Evolutionary conservation across 306 rosid species (phyloP).

Genomic region (Hippophae gyantsensis): DNA sequence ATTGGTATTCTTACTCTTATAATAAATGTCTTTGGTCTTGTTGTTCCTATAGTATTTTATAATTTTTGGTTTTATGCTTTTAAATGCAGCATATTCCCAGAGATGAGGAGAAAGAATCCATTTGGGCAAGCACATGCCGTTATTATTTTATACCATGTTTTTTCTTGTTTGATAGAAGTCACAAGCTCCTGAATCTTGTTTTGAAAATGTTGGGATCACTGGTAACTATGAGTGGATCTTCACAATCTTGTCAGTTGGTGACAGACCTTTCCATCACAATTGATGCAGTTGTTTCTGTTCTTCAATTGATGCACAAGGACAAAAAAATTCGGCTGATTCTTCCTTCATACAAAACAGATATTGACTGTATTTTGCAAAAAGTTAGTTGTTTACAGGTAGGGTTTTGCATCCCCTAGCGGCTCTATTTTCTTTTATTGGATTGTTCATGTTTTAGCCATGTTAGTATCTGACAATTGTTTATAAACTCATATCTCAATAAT

Average conservation of each 20-base stretch:
- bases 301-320: constrained; percentile 44
- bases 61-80: constrained; percentile 10
- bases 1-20: background rate
- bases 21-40: background rate
- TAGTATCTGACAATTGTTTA: background rate
- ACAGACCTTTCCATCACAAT: constrained; percentile 24
- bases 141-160: constrained; percentile 61
- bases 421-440: background rate
- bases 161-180: constrained; percentile 56
- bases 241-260: constrained; percentile 10
- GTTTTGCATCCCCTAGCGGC: constrained; percentile 8
- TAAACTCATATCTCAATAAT: background rate
- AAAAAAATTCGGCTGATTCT: constrained; percentile 29
- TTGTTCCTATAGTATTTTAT: background rate
- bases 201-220: constrained; percentile 45
- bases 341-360: constrained; percentile 38
- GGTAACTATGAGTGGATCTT: constrained; percentile 24
- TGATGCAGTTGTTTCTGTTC: constrained; percentile 34
- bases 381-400: constrained; percentile 42
- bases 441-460: constrained; percentile 1
- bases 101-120: constrained; percentile 26
- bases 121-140: constrained; percentile 15
- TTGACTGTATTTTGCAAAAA: constrained; percentile 29
- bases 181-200: constrained; percentile 44
- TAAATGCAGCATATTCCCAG: constrained; percentile 40